Percentiles rank a stretch among this genome's conserved stretches.
These are phyloP conservation scores for Metschnikowia drakensbergensis DNA, from an alignment of 805 yeast genomes.

Conservation along the genomic window DNA sequence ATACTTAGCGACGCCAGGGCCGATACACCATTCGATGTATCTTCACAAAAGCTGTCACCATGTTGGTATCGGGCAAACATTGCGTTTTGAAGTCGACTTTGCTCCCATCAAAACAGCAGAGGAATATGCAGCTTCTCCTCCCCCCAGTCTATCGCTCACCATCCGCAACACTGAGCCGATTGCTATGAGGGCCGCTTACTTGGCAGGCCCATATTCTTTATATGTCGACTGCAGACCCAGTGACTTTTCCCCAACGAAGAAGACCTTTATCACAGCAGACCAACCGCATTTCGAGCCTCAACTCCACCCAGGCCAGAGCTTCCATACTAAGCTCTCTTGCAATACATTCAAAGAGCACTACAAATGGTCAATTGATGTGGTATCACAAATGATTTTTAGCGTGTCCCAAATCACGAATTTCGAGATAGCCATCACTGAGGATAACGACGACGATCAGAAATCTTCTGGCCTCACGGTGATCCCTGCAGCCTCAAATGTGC, in stretches of 20 bases:
- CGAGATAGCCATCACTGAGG: constrained; percentile 47
- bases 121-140: constrained; percentile 18
- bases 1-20: background rate
- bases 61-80: constrained; percentile 17
- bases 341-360: constrained; percentile 58
- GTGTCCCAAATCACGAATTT: constrained; percentile 65
- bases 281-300: constrained; percentile 75
- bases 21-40: background rate
- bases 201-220: constrained; percentile 84
- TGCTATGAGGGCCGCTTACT: constrained; percentile 73
- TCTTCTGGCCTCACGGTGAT: background rate
- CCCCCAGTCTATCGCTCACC: constrained; percentile 44
- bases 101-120: constrained; percentile 15
- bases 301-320: constrained; percentile 62
- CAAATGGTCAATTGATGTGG: constrained; percentile 76
- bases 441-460: constrained; percentile 15
- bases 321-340: constrained; percentile 56
- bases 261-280: constrained; percentile 66
- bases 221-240: constrained; percentile 77
- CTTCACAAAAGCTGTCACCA: constrained; percentile 15
- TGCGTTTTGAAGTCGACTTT: constrained; percentile 14
- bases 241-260: constrained; percentile 53
- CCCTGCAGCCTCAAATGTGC: background rate
- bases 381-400: constrained; percentile 75
- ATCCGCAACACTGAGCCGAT: constrained; percentile 70